Evolutionary conservation across 1,284 basidiomycete genomes (phyloP), one percentile per base, ranked within the genome.

Genomic region (Cryptococcus wingfieldii): DNA sequence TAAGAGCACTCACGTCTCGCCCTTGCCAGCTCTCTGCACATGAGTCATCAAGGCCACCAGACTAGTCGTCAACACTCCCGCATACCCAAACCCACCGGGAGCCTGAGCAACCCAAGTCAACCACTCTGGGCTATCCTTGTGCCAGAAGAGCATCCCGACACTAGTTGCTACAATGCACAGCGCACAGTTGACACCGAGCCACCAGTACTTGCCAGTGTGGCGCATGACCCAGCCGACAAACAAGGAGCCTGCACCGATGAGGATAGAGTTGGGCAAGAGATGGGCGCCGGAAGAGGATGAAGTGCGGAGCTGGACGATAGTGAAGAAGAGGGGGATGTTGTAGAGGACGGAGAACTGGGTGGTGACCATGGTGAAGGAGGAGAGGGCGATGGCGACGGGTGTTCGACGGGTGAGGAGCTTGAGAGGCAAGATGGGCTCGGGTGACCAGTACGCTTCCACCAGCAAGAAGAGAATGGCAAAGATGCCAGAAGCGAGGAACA

Each of bases 261-360:
- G 84, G 56, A 64, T 60, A 14, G 62, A 64, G 53, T 66, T 90
- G 37, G 93, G 92, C 50, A 96, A 79, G 39, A 96, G 78, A 78
- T 93, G 92, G 16, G 89, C 67, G 84, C 89, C 90, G 54, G 90
- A 83, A 57, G 81, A 79, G 38, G 86, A 83, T 13, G 91, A 83
- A n/a, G 84, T 83, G 60, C 83, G 79, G 51, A 90, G 78, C 63
- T 83, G 83, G 47, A 93, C 92, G n/a, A 90, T 86, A 58, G 88
- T 86, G 68, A 92, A 94, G 78, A 90, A 93, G 72, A 93, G 75
- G n/a, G 90, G 90, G 27, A 89, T 80, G 70, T 90, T 91, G 76
- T 93, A 94, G 38, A 93, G 79, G 82, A 87, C 85, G 1, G 89
- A 89, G 73, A 90, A 93, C 43, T 88, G 84, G 37, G 84, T 81